Evolutionary conservation across 768 basidiomycete genomes (phyloP).

Genomic region (Suillus subalutaceus): DNA sequence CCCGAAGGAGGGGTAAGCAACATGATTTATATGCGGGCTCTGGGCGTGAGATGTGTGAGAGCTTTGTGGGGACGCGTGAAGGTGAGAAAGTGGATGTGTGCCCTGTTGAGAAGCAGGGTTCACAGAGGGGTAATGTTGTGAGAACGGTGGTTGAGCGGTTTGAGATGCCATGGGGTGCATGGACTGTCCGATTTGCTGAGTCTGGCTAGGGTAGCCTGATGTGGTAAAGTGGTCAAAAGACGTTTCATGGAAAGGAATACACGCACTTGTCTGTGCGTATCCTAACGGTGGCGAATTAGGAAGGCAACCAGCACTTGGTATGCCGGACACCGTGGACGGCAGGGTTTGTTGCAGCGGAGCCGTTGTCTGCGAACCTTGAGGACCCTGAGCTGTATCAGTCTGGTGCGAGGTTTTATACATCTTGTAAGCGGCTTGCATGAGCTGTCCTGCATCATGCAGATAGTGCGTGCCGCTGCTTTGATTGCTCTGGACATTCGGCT

Average conservation of each 20-base stretch:
- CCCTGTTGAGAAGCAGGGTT: constrained; percentile 1
- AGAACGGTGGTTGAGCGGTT: neutral
- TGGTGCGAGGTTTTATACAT: neutral
- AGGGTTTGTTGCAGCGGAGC: neutral
- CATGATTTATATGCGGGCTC: neutral
- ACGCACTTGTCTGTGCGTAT: neutral
- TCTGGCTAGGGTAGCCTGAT: neutral
- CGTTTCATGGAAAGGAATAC: neutral
- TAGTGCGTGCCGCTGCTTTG: neutral
- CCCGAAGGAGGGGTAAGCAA: neutral
- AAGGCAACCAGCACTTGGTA: neutral
- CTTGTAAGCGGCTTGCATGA: constrained; percentile 3
- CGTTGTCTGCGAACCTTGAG: neutral
- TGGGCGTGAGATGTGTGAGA: constrained; percentile 5
- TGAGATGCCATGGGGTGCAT: neutral
- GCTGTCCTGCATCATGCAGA: neutral
- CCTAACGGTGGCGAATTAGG: neutral
- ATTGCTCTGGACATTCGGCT: neutral
- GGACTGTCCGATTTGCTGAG: neutral
- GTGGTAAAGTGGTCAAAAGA: neutral
- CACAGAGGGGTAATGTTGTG: neutral
- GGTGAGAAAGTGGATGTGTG: constrained; percentile 2
- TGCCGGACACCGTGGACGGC: neutral
- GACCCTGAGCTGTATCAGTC: neutral
- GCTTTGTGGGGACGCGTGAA: neutral